Evolutionary conservation across 306 rosid genomes (phyloP), one percentile per base, ranked within the genome.

Genomic region (Amphicarpaea edgeworthii): DNA sequence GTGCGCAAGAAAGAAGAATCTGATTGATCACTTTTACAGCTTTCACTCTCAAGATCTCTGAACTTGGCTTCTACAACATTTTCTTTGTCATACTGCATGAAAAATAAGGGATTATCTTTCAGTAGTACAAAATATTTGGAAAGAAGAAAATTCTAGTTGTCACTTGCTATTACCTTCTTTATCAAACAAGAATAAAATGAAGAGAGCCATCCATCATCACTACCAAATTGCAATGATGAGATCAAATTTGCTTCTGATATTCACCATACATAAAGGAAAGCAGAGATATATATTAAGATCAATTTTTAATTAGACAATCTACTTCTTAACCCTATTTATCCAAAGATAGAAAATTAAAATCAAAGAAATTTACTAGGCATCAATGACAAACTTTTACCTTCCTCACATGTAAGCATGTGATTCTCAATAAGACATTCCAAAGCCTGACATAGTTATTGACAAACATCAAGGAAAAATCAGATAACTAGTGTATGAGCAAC

Each of bases 321-420:
- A 59, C 55, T 23, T 42, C 12, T 23, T n/a, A 20, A 42, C 50
- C 76, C n/a, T 8, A 42, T 46, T 62, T 70, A 60, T 10, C 37
- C 24, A 38, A 62, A 38, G 21, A 66, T 43, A 68, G 15, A 38
- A 30, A 46, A 57, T 47, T 38, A 53, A 57, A 76, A 75, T 62
- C 47, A 78, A 23, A 45, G 43, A 21, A 72, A 57, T 53, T 12
- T 66, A 14, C 23, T 46, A 37, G 34, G 71, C 66, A 73, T 63
- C 11, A 67, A 30, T 63, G 50, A 63, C 46, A 70, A 83, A 60
- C 40, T 16, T 46, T 72, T 76, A 92, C 99, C 99, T 86, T 95
- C 99, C 75, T 92, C 92, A 4, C 88, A 88, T 32, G 97, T 87
- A 74, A 92, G 97, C 99, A 92, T 92, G 88, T 95, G 97, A 86